Percentiles rank a stretch among this genome's conserved stretches.
These are phyloP conservation scores for Agaricales sp. DNA, from an alignment of 1,284 basidiomycete species.

Conservation along the genomic window DNA sequence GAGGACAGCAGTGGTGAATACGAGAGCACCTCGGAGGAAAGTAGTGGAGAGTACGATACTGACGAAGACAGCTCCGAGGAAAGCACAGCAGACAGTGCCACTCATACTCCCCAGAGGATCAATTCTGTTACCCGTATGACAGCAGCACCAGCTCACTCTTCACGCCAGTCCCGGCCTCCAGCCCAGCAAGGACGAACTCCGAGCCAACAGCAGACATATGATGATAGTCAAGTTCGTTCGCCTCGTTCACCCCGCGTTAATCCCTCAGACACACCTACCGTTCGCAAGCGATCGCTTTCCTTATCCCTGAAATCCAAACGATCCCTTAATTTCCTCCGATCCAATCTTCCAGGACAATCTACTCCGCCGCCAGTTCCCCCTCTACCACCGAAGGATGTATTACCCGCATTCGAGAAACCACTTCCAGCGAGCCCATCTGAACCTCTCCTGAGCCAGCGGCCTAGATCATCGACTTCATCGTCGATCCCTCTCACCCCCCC, in stretches of 20 bases:
- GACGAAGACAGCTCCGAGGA: constrained; percentile 19
- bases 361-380: constrained; percentile 21
- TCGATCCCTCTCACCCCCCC: constrained; percentile 7
- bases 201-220: neutral
- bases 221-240: constrained; percentile 4
- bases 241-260: constrained; percentile 7
- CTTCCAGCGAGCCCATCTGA: constrained; percentile 13
- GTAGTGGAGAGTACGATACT: constrained; percentile 21
- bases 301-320: neutral
- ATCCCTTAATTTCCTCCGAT: neutral
- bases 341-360: constrained; percentile 15
- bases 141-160: neutral
- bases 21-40: constrained; percentile 23
- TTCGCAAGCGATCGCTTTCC: neutral
- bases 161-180: neutral
- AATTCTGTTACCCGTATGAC: no score
- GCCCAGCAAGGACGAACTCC: neutral
- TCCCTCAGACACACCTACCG: neutral
- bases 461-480: constrained; percentile 4
- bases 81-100: constrained; percentile 17
- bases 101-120: constrained; percentile 13
- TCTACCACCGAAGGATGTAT: constrained; percentile 9
- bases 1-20: constrained; percentile 28
- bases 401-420: constrained; percentile 5
- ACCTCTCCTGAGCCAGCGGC: constrained; percentile 10